A percentile compares a stretch with the other conserved stretches of the same genome.
Evolutionary conservation across 2,329 filamentous ascomycete species (phyloP).

Genomic region (Paracoccidioides brasiliensis): DNA sequence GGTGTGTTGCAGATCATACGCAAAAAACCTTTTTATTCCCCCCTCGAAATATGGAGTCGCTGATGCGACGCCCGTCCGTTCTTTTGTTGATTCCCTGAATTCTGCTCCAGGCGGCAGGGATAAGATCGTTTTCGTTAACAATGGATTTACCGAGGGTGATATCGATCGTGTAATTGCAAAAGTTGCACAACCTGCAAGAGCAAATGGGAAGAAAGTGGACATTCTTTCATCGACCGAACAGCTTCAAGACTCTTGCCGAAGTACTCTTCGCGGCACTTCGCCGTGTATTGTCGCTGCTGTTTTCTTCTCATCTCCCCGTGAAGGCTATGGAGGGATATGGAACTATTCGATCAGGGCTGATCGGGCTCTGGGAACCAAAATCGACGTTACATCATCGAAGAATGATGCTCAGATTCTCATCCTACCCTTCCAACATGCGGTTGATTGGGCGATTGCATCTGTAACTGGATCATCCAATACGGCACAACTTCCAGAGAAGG

Average conservation of each 20-base stretch:
- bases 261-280: conserved; percentile 52
- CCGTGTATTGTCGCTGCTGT: conserved; percentile 60
- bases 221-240: conserved; percentile 24
- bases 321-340: conserved; percentile 57
- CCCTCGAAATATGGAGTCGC: conserved; percentile 65
- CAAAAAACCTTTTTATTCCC: conserved; percentile 71
- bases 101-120: conserved; percentile 46
- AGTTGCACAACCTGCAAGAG: conserved; percentile 45
- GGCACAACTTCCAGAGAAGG: conserved; percentile 23
- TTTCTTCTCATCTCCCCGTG: conserved; percentile 61
- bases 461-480: conserved; percentile 34
- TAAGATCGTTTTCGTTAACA: conserved; percentile 68
- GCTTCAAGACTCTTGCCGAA: conserved; percentile 50
- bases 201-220: conserved; percentile 27
- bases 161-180: conserved; percentile 58
- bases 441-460: conserved; percentile 59
- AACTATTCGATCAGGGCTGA: conserved; percentile 78
- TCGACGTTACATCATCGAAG: conserved; percentile 43
- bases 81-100: conserved; percentile 50
- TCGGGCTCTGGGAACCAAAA: conserved; percentile 50
- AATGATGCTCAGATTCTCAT: conserved; percentile 70
- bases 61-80: conserved; percentile 45
- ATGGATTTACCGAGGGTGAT: conserved; percentile 52
- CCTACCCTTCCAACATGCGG: conserved; percentile 63
- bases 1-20: conserved; percentile 42